phyloP scores from a whole-genome alignment of 768 basidiomycete species.

The Kwoniella newhampshirensis region DNA sequence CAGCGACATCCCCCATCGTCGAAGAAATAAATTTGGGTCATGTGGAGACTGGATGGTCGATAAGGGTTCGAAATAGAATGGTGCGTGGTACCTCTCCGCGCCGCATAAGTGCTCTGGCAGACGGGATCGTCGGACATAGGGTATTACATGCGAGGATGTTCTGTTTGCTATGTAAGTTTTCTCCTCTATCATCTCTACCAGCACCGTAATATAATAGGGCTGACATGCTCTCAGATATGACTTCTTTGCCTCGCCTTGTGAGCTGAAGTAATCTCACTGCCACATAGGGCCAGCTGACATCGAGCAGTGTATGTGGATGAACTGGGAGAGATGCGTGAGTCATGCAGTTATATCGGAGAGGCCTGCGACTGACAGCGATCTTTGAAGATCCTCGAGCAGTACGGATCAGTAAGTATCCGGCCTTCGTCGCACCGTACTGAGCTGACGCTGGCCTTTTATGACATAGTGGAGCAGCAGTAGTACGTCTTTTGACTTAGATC shows the following conservation, averaged over 20 bases:
- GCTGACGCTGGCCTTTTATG: background rate
- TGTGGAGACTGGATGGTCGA: slow-evolving; percentile 52
- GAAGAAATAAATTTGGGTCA: slow-evolving; percentile 52
- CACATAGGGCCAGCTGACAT: background rate
- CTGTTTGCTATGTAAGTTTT: slow-evolving; percentile 49
- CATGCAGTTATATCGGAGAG: background rate
- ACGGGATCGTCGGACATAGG: slow-evolving; percentile 17
- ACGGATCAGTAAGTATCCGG: slow-evolving; percentile 36
- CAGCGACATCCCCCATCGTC: slow-evolving; percentile 52
- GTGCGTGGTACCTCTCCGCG: slow-evolving; percentile 20
- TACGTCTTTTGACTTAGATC: slow-evolving; percentile 14
- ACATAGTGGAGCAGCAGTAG: slow-evolving; percentile 54
- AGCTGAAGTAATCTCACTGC: slow-evolving; percentile 1
- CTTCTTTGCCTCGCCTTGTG: slow-evolving; percentile 52
- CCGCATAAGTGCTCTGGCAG: background rate
- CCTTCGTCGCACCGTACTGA: background rate
- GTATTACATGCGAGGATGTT: slow-evolving; percentile 53
- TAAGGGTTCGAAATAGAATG: slow-evolving; percentile 52
- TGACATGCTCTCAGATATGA: slow-evolving; percentile 38
- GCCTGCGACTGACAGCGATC: background rate
- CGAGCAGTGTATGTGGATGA: slow-evolving; percentile 51
- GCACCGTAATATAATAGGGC: no score
- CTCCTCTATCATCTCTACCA: background rate
- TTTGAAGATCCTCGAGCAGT: slow-evolving; percentile 43
- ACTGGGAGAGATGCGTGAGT: slow-evolving; percentile 51